Percentiles rank a stretch among this genome's conserved stretches.
Conservation (phyloP, 441 rosid genomes). For the Eruca vesicaria region DNA sequence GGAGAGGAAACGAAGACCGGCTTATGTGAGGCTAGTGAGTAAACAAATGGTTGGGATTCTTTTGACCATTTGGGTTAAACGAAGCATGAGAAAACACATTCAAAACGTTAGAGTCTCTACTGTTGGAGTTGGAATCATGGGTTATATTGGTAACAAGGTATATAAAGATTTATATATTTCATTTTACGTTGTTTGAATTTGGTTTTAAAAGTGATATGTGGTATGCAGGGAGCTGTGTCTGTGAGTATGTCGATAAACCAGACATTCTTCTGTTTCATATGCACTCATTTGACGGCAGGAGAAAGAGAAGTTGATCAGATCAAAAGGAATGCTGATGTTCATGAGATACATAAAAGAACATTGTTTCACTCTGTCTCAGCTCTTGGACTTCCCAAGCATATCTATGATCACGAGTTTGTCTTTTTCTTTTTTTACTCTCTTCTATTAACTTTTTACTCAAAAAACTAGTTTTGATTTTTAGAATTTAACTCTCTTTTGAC, state of each 20-base stretch:
- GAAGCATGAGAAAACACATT: conserved; percentile 79
- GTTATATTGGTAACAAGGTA: conserved; percentile 95
- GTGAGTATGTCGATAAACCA: conserved; percentile 88
- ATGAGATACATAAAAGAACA: conserved; percentile 76
- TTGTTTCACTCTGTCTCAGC: conserved; percentile 53
- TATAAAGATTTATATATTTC: neutral
- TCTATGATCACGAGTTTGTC: conserved; percentile 66
- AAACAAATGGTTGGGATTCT: conserved; percentile 98
- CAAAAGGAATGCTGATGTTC: conserved; percentile 78
- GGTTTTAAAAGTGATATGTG: neutral
- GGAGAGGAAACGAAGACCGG: conserved; percentile 69
- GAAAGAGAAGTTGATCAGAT: conserved; percentile 78
- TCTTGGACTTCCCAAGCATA: conserved; percentile 57
- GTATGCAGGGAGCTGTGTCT: conserved; percentile 76
- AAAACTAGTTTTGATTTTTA: neutral
- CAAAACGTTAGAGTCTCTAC: conserved; percentile 83
- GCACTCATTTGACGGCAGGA: conserved; percentile 79
- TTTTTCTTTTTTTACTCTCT: neutral
- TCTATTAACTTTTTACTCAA: neutral
- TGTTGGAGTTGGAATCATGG: conserved; percentile 97
- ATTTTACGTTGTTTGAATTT: neutral
- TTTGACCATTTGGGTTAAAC: conserved; percentile 86
- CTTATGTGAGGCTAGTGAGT: conserved; percentile 81
- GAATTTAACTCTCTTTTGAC: neutral
- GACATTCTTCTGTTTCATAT: conserved; percentile 72